A percentile compares a stretch with the other conserved stretches of the same genome.
phyloP scores from a whole-genome alignment of 176 grass and related monocot species.

The Avena atlantica region DNA sequence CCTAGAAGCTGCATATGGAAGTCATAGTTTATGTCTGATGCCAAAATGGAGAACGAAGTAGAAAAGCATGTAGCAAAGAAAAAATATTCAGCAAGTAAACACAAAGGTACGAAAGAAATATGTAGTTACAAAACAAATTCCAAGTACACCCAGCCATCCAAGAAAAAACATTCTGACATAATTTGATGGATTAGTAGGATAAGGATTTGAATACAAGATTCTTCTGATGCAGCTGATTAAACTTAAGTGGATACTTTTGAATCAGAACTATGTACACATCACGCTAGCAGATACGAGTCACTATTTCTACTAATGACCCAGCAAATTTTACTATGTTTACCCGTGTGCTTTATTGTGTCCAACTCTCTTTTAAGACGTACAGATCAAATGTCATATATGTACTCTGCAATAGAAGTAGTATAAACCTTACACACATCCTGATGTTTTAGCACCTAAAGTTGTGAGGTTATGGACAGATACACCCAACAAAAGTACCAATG shows the following conservation, averaged over 20 bases:
- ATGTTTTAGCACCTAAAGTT: neutral
- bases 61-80: slow-evolving; percentile 20
- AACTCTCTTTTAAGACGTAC: neutral
- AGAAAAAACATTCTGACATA: neutral
- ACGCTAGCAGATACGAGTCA: neutral
- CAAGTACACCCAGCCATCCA: neutral
- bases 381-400: slow-evolving; percentile 10
- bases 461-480: neutral
- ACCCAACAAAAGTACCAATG: slow-evolving; percentile 6
- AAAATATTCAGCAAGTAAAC: neutral
- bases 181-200: neutral
- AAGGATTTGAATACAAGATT: neutral
- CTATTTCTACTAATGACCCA: neutral
- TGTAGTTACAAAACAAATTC: neutral
- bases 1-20: slow-evolving; percentile 71
- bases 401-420: neutral
- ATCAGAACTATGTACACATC: neutral
- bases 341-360: neutral
- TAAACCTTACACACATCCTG: neutral
- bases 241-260: neutral
- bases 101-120: neutral
- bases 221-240: neutral
- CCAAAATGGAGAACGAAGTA: neutral
- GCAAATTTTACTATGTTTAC: slow-evolving; percentile 2
- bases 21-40: neutral